phyloP scores from a whole-genome alignment of 2,329 filamentous ascomycete genomes.

The Aspergillus neoniger region DNA sequence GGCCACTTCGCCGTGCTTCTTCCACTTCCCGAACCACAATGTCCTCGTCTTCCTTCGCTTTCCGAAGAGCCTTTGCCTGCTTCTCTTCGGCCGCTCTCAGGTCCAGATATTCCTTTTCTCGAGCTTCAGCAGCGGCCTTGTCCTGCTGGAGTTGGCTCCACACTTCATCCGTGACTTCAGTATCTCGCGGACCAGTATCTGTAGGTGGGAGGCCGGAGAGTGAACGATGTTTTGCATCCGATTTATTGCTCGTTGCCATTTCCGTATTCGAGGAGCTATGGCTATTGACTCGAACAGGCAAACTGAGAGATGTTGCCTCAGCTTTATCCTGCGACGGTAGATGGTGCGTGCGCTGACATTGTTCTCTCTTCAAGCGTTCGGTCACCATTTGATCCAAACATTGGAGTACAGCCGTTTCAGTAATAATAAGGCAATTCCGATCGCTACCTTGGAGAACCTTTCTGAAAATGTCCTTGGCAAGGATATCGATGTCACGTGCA shows the following conservation, averaged over 20 bases:
- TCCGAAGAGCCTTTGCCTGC: not conserved
- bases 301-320: too few species aligned
- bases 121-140: conserved; percentile 4
- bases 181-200: conserved; percentile 17
- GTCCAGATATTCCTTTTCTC: not conserved
- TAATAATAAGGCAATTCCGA: conserved; percentile 5
- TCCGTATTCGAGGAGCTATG: too few species aligned
- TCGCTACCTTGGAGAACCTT: conserved; percentile 22
- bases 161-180: conserved; percentile 26
- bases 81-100: conserved; percentile 9
- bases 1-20: not conserved
- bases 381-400: not conserved
- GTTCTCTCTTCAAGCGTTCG: not conserved
- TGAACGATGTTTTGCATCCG: not conserved
- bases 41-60: conserved; percentile 3
- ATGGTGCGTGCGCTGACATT: too few species aligned
- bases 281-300: too few species aligned
- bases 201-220: too few species aligned
- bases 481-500: conserved; percentile 61
- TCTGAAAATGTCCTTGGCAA: conserved; percentile 56
- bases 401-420: conserved; percentile 1
- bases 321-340: too few species aligned
- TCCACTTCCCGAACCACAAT: too few species aligned
- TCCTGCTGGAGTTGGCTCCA: conserved; percentile 29
- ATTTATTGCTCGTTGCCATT: not conserved